A percentile compares a stretch with the other conserved stretches of the same genome.
Evolutionary conservation across 108 stramenopile genomes (phyloP).

Genomic region (Cyclotella baltica): DNA sequence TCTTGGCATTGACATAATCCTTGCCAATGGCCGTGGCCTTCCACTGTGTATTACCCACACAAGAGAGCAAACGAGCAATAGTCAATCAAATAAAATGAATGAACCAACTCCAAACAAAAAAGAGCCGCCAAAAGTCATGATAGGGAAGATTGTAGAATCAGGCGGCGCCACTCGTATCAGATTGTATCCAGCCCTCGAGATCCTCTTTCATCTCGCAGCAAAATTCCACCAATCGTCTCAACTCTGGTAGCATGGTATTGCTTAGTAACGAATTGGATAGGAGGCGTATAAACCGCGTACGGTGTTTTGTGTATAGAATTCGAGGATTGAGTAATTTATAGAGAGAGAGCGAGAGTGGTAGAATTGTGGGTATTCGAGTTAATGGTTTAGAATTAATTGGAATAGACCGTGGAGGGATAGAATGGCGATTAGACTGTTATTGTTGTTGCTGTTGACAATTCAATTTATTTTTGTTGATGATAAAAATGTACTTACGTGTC

Average conservation of each 20-base stretch:
- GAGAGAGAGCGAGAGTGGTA: conserved; percentile 93
- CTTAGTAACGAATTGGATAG: conserved; percentile 86
- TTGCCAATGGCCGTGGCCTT: conserved; percentile 99
- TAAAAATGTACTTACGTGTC: too few species aligned
- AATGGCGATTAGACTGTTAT: conserved; percentile 74
- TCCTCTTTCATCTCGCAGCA: too few species aligned
- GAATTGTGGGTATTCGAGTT: conserved; percentile 94
- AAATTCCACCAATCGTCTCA: too few species aligned
- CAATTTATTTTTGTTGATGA: too few species aligned
- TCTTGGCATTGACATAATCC: conserved; percentile 97
- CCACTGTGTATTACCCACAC: too few species aligned
- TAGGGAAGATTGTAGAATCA: too few species aligned
- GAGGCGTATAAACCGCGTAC: conserved; percentile 85
- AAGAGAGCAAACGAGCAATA: too few species aligned
- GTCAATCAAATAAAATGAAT: too few species aligned
- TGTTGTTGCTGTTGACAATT: conserved; percentile 33
- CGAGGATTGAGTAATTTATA: conserved; percentile 84
- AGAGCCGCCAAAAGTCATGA: too few species aligned
- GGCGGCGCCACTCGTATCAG: too few species aligned
- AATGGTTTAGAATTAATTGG: conserved; percentile 89
- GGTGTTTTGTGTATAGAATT: conserved; percentile 91
- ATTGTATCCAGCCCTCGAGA: too few species aligned
- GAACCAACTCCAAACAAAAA: too few species aligned
- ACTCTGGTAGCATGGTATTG: conserved; percentile 93
- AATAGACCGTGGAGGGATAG: conserved; percentile 95